A percentile compares a stretch with the other conserved stretches of the same genome.
Conservation (phyloP, 305 asterid genomes). For the Fraxinus nigra region DNA sequence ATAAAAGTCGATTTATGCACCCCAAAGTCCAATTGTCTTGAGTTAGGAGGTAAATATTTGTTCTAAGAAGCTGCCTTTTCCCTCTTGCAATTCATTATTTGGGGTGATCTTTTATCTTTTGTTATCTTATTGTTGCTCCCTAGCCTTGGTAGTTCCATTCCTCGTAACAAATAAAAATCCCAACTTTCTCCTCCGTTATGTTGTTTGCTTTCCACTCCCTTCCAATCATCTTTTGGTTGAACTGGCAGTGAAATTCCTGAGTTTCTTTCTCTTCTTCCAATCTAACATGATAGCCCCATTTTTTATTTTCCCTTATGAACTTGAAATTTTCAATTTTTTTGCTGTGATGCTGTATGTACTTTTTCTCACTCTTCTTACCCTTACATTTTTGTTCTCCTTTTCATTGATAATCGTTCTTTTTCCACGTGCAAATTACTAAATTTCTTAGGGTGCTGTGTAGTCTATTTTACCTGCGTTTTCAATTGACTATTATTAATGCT, state of each 20-base stretch:
- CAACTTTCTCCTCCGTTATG: background rate
- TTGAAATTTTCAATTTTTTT: background rate
- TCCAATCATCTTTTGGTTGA: background rate
- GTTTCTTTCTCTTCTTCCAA: background rate
- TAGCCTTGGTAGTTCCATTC: background rate
- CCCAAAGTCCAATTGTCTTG: background rate
- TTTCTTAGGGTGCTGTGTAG: background rate
- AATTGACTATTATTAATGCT: background rate
- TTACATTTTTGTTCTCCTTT: background rate
- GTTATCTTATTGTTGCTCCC: background rate
- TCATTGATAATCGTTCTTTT: background rate
- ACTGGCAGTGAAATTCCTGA: background rate
- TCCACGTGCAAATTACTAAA: background rate
- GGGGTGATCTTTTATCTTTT: background rate
- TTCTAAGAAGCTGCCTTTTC: constrained; percentile 13
- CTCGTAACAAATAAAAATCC: background rate
- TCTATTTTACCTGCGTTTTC: background rate
- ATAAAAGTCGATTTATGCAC: background rate
- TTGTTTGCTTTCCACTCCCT: background rate
- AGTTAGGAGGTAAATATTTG: constrained; percentile 2
- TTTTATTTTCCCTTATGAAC: background rate
- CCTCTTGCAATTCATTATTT: background rate
- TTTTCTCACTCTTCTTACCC: background rate
- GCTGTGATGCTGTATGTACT: background rate
- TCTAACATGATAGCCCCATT: background rate